Evolutionary conservation across 306 rosid species (phyloP).

Genomic region (Acacia confusa): DNA sequence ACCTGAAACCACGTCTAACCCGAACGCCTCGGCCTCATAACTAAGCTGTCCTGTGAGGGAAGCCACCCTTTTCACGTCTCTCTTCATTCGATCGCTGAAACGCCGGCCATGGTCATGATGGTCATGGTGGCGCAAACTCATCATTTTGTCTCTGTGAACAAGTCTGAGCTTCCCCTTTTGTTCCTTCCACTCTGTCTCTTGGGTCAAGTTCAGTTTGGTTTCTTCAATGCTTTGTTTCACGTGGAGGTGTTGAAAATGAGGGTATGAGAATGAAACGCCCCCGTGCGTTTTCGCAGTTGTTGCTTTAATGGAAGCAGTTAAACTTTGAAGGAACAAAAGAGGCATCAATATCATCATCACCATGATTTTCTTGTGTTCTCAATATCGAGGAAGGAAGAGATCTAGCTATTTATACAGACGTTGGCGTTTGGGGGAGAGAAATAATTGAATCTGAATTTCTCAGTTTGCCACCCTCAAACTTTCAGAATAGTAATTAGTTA

Average conservation of each 20-base stretch:
- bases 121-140: background rate
- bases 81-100: constrained; percentile 43
- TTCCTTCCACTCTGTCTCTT: background rate
- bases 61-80: constrained; percentile 49
- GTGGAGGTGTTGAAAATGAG: background rate
- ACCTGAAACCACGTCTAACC: constrained; percentile 82
- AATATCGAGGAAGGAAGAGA: background rate
- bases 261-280: background rate
- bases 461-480: background rate
- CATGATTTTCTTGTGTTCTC: background rate
- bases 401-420: background rate
- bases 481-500: background rate
- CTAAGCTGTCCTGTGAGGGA: background rate
- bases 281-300: background rate
- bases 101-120: background rate
- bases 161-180: constrained; percentile 48
- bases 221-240: constrained; percentile 1
- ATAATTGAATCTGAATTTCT: background rate
- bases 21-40: constrained; percentile 45
- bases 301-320: background rate
- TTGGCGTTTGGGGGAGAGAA: background rate
- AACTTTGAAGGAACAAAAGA: background rate
- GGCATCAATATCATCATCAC: background rate
- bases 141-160: constrained; percentile 50
- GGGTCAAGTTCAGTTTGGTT: constrained; percentile 28